These are phyloP conservation scores for Elsinoe ampelina DNA, from an alignment of 2,329 filamentous ascomycete species.

Conservation along the genomic window DNA sequence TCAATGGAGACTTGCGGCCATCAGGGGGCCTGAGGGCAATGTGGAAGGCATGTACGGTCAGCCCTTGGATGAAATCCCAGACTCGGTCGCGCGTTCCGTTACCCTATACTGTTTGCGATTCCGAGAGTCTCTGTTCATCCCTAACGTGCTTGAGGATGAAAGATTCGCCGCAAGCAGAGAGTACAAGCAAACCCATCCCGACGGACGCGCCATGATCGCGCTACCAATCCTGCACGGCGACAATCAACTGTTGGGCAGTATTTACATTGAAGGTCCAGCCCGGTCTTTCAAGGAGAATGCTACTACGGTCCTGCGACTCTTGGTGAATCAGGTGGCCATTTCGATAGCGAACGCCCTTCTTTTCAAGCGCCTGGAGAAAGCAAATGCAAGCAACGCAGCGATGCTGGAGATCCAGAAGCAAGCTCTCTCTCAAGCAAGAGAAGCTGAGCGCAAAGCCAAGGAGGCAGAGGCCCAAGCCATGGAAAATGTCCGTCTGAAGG, in stretches of 20 bases:
- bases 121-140: constrained; percentile 63
- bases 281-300: constrained; percentile 67
- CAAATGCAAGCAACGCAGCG: constrained; percentile 65
- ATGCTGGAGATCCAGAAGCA: constrained; percentile 72
- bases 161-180: constrained; percentile 53
- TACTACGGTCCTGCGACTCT: constrained; percentile 47
- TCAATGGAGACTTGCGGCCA: constrained; percentile 63
- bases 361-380: constrained; percentile 62
- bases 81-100: constrained; percentile 65
- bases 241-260: constrained; percentile 59
- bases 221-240: constrained; percentile 67
- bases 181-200: constrained; percentile 59
- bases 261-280: constrained; percentile 67
- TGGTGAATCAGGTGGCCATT: constrained; percentile 67
- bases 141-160: constrained; percentile 65
- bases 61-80: constrained; percentile 52
- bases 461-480: constrained; percentile 66
- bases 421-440: constrained; percentile 60
- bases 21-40: constrained; percentile 60
- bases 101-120: constrained; percentile 70
- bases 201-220: constrained; percentile 67
- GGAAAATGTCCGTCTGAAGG: constrained; percentile 69
- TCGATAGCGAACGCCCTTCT: constrained; percentile 56
- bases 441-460: constrained; percentile 68
- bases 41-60: constrained; percentile 42